Conservation (phyloP, 257 asterid genomes). For the Solanum pimpinellifolium region DNA sequence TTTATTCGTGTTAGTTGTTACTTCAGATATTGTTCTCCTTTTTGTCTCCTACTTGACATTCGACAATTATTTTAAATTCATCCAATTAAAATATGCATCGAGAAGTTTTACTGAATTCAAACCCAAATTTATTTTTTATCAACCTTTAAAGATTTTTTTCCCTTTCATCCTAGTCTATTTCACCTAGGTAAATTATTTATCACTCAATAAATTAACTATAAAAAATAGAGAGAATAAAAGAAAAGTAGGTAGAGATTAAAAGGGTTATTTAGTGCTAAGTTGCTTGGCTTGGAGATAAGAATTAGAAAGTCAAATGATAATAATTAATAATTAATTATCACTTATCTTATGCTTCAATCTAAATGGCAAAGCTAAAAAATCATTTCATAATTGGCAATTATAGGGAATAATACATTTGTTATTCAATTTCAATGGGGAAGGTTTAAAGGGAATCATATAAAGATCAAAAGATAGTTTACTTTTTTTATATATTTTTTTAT, state of each 20-base stretch:
- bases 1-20: not conserved
- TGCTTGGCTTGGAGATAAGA: not conserved
- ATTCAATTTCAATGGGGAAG: not conserved
- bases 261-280: not conserved
- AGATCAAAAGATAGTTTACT: not conserved
- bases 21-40: not conserved
- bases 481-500: not conserved
- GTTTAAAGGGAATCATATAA: not conserved
- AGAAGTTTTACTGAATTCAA: not conserved
- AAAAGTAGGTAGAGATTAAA: not conserved
- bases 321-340: not conserved
- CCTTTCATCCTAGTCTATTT: not conserved
- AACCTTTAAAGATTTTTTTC: not conserved
- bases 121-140: not conserved
- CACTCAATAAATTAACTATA: not conserved
- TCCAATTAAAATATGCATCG: not conserved
- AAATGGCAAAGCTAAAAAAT: not conserved
- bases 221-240: not conserved
- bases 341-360: not conserved
- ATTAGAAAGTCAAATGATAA: not conserved
- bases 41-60: not conserved
- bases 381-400: not conserved
- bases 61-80: accelerated
- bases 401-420: not conserved
- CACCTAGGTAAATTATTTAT: not conserved